phyloP scores from a whole-genome alignment of 208 protist genomes.

The Leishmania amazonensis region DNA sequence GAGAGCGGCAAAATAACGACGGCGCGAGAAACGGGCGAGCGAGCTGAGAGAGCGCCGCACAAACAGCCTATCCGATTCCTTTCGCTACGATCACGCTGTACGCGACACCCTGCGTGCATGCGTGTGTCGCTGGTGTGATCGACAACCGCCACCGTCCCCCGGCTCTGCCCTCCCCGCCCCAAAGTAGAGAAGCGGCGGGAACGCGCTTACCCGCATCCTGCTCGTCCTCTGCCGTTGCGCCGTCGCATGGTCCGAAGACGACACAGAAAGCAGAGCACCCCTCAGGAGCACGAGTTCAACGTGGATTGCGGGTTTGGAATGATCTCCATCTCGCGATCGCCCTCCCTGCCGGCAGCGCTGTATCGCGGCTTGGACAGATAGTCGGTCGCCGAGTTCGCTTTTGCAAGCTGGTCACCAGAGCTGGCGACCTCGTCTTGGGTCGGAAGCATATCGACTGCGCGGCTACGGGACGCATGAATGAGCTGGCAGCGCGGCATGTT shows the following conservation, averaged over 20 bases:
- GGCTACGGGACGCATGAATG: not conserved
- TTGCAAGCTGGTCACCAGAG: not conserved
- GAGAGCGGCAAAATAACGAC: not conserved
- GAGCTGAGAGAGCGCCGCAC: not conserved
- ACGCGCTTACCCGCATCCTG: not conserved
- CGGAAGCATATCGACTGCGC: not conserved
- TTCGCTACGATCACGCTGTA: not conserved
- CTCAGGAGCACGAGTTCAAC: not conserved
- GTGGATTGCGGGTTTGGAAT: not conserved
- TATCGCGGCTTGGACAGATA: not conserved
- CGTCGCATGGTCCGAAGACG: not conserved
- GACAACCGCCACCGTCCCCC: not conserved
- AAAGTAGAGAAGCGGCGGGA: not conserved
- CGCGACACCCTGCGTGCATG: not conserved
- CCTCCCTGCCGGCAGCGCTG: not conserved
- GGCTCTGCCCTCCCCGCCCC: not conserved
- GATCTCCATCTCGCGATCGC: not conserved
- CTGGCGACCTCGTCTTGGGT: not conserved
- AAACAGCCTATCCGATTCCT: not conserved
- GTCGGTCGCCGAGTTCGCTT: not conserved
- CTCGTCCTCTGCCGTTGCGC: not conserved
- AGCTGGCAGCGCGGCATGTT: slow-evolving; percentile 6
- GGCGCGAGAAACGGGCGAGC: not conserved
- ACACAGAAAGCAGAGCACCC: not conserved
- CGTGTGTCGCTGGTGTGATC: not conserved